Conservation (phyloP, 1,284 basidiomycete species). For the Trichosporon faecale region DNA sequence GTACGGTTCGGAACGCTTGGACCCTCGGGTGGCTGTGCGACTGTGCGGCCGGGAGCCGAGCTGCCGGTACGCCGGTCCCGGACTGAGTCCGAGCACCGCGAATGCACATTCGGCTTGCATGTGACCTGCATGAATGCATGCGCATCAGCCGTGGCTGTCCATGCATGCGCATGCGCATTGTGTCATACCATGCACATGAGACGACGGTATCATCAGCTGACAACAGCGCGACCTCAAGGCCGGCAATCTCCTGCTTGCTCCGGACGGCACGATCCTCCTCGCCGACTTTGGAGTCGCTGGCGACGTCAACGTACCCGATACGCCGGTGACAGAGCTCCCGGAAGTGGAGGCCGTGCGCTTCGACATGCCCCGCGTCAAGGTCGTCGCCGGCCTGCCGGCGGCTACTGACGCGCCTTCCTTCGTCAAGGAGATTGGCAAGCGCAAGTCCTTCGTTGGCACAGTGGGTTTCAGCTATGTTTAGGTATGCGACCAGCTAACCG, state of each 20-base stretch:
- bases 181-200: not conserved
- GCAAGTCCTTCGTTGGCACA: slow-evolving; percentile 90
- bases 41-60: not conserved
- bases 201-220: not conserved
- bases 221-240: slow-evolving; percentile 56
- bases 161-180: not conserved
- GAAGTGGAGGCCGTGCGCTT: slow-evolving; percentile 34
- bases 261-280: slow-evolving; percentile 72
- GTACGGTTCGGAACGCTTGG: slow-evolving; percentile 3
- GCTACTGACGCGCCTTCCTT: slow-evolving; percentile 17
- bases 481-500: slow-evolving; percentile 4
- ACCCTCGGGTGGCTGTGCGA: not conserved
- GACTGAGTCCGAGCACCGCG: not conserved
- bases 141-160: not conserved
- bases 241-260: slow-evolving; percentile 85
- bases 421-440: slow-evolving; percentile 57
- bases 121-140: not conserved
- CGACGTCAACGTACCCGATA: slow-evolving; percentile 32
- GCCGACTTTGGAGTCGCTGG: slow-evolving; percentile 85
- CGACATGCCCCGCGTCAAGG: slow-evolving; percentile 19
- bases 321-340: slow-evolving; percentile 22
- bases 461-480: slow-evolving; percentile 25
- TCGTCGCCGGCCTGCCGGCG: slow-evolving; percentile 8
- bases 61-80: not conserved
- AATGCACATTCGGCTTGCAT: not conserved